phyloP scores from a whole-genome alignment of 176 grass and related monocot species.

The Zoysia japonica region DNA sequence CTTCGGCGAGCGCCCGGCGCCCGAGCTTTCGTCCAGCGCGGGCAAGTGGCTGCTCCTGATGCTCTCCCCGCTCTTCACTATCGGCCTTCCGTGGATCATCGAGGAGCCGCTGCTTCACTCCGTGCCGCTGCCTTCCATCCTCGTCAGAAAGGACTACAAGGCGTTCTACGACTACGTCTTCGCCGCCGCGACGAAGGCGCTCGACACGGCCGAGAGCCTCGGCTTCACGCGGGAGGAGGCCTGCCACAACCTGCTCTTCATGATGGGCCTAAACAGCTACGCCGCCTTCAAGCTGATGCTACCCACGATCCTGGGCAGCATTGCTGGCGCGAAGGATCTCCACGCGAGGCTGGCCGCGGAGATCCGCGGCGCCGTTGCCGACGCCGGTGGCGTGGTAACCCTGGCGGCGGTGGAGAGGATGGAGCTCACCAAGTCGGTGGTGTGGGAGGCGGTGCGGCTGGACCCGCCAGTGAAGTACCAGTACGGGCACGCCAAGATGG shows the following conservation, averaged over 20 bases:
- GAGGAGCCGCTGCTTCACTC: slow-evolving; percentile 73
- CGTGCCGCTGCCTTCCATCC: slow-evolving; percentile 48
- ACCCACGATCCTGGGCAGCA: slow-evolving; percentile 39
- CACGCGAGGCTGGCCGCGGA: slow-evolving; percentile 46
- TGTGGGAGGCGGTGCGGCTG: slow-evolving; percentile 70
- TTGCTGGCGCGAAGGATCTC: slow-evolving; percentile 41
- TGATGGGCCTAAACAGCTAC: slow-evolving; percentile 70
- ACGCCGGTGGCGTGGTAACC: slow-evolving; percentile 52
- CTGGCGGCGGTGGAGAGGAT: slow-evolving; percentile 53
- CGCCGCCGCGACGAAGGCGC: slow-evolving; percentile 1
- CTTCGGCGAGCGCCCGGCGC: slow-evolving; percentile 51
- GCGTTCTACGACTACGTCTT: slow-evolving; percentile 59
- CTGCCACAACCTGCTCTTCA: slow-evolving; percentile 74
- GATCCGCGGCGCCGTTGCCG: slow-evolving; percentile 48
- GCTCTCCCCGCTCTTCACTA: slow-evolving; percentile 54
- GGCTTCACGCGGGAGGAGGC: slow-evolving; percentile 63
- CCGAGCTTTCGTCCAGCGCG: slow-evolving; percentile 34
- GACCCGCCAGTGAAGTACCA: slow-evolving; percentile 83
- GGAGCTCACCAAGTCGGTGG: slow-evolving; percentile 67
- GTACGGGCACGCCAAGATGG: slow-evolving; percentile 63
- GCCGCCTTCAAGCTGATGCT: slow-evolving; percentile 64
- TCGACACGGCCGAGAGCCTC: slow-evolving; percentile 51
- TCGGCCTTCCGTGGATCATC: slow-evolving; percentile 53
- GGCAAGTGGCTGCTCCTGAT: slow-evolving; percentile 67
- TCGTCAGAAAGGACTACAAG: slow-evolving; percentile 53